These are phyloP conservation scores for Cutaneotrichosporon daszewskae DNA, from an alignment of 1,284 basidiomycete genomes.

Conservation along the genomic window DNA sequence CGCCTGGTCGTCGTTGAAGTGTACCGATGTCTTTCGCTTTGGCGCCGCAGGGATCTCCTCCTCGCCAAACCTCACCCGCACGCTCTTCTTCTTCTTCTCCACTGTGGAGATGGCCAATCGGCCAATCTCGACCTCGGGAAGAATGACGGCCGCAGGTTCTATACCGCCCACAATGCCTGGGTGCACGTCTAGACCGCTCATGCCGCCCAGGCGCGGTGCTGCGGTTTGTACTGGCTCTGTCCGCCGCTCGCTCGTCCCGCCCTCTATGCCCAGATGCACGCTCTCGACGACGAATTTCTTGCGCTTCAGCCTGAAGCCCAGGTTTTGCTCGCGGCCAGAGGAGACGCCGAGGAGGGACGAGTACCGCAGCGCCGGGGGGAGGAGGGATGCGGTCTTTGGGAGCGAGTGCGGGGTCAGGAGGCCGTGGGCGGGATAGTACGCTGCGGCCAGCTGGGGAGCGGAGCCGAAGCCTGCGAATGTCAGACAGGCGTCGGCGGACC, in stretches of 20 bases:
- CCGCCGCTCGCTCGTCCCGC: constrained; percentile 77
- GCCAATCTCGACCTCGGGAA: too few relatives aligned
- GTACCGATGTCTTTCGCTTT: not conserved
- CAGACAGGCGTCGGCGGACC: constrained; percentile 69
- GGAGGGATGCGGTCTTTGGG: constrained; percentile 62
- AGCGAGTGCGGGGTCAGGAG: constrained; percentile 67
- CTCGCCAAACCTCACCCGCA: constrained; percentile 37
- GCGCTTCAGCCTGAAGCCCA: constrained; percentile 88
- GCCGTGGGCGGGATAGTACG: constrained; percentile 79
- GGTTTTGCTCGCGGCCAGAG: constrained; percentile 64
- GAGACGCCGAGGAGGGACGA: constrained; percentile 69
- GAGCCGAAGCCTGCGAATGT: constrained; percentile 68
- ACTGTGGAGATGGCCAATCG: too few relatives aligned
- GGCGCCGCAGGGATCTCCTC: constrained; percentile 21
- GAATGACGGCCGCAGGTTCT: too few relatives aligned
- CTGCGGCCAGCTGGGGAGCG: constrained; percentile 47
- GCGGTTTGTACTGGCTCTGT: constrained; percentile 55
- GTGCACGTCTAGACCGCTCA: too few relatives aligned
- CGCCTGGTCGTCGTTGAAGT: not conserved
- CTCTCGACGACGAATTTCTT: constrained; percentile 86
- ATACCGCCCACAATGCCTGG: too few relatives aligned
- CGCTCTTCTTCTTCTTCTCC: constrained; percentile 30
- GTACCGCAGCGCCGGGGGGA: constrained; percentile 66
- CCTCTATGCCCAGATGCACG: constrained; percentile 85
- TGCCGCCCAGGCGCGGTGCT: too few relatives aligned